Base-by-base conservation (phyloP, 805 yeast genomes). In the Kazachstania martiniae region DNA sequence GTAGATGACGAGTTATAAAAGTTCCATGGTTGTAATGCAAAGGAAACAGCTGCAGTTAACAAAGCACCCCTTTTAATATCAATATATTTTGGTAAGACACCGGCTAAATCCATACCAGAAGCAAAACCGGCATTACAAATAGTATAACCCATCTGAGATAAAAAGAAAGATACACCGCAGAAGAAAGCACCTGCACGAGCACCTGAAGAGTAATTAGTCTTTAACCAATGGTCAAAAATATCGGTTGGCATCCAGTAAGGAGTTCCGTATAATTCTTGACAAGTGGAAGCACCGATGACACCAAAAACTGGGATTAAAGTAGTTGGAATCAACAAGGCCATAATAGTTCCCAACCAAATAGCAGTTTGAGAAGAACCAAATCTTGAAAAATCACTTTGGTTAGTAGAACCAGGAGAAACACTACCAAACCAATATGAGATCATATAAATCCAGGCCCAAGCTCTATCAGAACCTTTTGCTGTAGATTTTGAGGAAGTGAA, bases 51-150 rank as follows among this genome's bases (percentile, higher is more conserved):
- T 4, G 63, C 60, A 27, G 56, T 47, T 2, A 56, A 31, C n/a
- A 57, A 27, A 12, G 62, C 62, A 41, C 69, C 68, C 35, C 68
- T 51, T 36, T 40, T 54, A 29, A 68, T 64, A 35, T 61, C 57
- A 34, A 63, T 53, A 35, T 54, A 61, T 37, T 51, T 57, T 14
- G 68, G 67, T 14, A 51, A 45, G 3, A 63, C 25, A 29, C 65
- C 68, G 5, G 66, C 51, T 27, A 62, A 42, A 47, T 61, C 66
- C 65, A 62, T 62, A 29, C 68, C 68, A 32, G 69, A 70, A 3
- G 62, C 60, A 36, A 56, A 51, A 23, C 65, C 64, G 31, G 59
- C 55, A 26, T 59, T 58, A 13, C 62, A 50, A 16, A 62, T 55
- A 33, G 62, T 62, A 40, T 62, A 59, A 9, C 62, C 51, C 32